Base-by-base conservation (phyloP, 2,329 filamentous ascomycete genomes). In the Aspergillus felis region DNA sequence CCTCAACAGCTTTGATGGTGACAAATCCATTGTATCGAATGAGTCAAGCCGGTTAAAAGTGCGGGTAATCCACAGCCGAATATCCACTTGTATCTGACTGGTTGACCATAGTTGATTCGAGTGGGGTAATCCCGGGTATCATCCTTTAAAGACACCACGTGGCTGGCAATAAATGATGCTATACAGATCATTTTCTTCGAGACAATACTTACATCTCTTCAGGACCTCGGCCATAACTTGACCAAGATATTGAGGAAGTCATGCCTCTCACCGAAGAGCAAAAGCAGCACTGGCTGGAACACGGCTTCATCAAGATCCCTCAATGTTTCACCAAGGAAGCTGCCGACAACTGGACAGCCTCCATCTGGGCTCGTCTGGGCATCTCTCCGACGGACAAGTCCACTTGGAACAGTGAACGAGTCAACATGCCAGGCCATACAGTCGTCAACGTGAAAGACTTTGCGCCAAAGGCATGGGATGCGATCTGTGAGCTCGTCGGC, bases 401-500 rank as follows among this genome's bases (percentile, higher is more conserved):
- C 2, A 90, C 87, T 32, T 90, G 87, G 87, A 79, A 76, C n/a
- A 75, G 74, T 1, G 80, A 83, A 62, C 79, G 84, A 49, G 84
- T 78, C 55, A 84, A 89, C 74, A 88, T 90, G 86, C 85, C 85
- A 0, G 75, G 73, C 27, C 85, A 87, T 72, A 76, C 74, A n/a
- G 70, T 74, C 32, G 84, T 86, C 58, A 73, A 80, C 57, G 80
- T 82, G 46, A 73, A 78, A 1, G 73, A 74, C 0, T 85, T 89
- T 63, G 84, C 87, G 0, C 87, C 87, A 0, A 82, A 82, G 59
- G 87, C 85, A 2, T 90, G 86, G 86, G 74, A 78, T 0, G 86
- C 85, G 20, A 88, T 89, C 60, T 85, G 83, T 69, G 82, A 87
- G 69, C 79, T 90, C 9, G 82, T 87, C 57, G 87, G 86, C 54